Percentiles rank a stretch among this genome's conserved stretches.
Evolutionary conservation across 176 grass and related monocot genomes (phyloP).

Genomic region (Bromus sterilis): DNA sequence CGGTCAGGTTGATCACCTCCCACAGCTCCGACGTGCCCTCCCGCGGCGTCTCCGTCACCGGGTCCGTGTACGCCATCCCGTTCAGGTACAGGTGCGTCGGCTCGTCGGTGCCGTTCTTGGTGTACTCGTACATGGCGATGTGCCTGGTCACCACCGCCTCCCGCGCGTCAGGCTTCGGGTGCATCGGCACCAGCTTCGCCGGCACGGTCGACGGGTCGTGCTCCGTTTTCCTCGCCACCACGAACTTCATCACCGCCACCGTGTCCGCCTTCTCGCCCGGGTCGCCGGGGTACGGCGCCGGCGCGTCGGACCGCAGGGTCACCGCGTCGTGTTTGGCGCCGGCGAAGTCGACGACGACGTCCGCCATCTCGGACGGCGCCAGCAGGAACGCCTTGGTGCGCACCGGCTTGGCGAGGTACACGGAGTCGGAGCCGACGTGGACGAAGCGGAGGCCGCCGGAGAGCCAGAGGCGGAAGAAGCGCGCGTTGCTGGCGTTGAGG

Average conservation of each 20-base stretch:
- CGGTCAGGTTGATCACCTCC: conserved; percentile 90
- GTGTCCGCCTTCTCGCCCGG: conserved; percentile 52
- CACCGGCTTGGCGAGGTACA: conserved; percentile 48
- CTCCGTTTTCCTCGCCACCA: conserved; percentile 22
- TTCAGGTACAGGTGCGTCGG: conserved; percentile 94
- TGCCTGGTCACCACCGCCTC: conserved; percentile 18
- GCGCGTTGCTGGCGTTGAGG: conserved; percentile 83
- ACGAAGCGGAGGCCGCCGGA: conserved; percentile 38
- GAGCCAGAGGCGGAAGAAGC: conserved; percentile 56
- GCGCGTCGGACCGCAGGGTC: conserved; percentile 54
- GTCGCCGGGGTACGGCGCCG: conserved; percentile 72
- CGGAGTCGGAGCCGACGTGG: conserved; percentile 47
- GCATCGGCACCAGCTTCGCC: conserved; percentile 17
- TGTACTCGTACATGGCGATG: conserved; percentile 89
- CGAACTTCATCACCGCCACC: conserved; percentile 63
- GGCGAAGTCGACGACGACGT: conserved; percentile 61
- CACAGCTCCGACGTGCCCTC: conserved; percentile 71
- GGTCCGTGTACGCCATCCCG: conserved; percentile 46
- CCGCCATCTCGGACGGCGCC: conserved; percentile 57
- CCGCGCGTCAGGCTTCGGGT: conserved; percentile 10
- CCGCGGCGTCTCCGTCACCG: conserved; percentile 72
- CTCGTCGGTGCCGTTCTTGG: conserved; percentile 42
- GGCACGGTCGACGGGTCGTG: conserved; percentile 38
- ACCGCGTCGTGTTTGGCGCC: background rate
- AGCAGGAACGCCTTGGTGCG: conserved; percentile 9